Base-by-base conservation (phyloP, 2,329 filamentous ascomycete genomes). In the Dryadomyces quercivorus region DNA sequence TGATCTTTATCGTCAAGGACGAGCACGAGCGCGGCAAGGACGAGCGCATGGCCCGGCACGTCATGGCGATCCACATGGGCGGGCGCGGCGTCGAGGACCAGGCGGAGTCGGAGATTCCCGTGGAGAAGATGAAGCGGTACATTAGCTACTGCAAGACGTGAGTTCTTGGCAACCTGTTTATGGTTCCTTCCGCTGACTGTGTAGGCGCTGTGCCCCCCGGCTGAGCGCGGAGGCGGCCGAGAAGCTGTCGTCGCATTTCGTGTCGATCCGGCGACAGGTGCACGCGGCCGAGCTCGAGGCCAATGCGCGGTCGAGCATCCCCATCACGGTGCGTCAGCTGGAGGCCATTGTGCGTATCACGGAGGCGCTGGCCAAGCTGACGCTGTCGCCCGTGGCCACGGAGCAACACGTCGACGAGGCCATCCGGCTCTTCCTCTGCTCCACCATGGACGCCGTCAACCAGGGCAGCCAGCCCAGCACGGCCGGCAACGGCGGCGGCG, bases 1-100 rank as follows among this genome's bases (percentile, higher is more conserved):
- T 98, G 88, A 97, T 98, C 61, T 98, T 97, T 74, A 96, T 98
- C 61, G 92, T 98, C 59, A 88, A 88, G 62, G 93, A 98, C 67
- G 90, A 95, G 58, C 93, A 98, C 67, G 88, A 92, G 58, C 81
- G 88, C 47, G 85, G 81, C 55, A 88, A 92, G 64, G 93, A 98
- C 65, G 89, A 96, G 72, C 84, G 79, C 4, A 97, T 98, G 64
- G 93, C 93, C 13, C 92, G 85, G 66, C 93, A 98, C 79, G 92
- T 98, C 65, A 95, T 98, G 84, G 84, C 86, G 48, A 91, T 98
- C 59, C 92, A 97, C 64, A 97, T 96, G 88, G 89, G 90, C 56
- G 87, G 88, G 15, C 82, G 86, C 53, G 86, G 88, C 44, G 72
- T 86, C 0, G 89, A 95, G 63, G 90, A 95, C 63, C 81, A 88